Evolutionary conservation across 345 rosid genomes (phyloP), one percentile per base, ranked within the genome.

Genomic region (Microcos paniculata): DNA sequence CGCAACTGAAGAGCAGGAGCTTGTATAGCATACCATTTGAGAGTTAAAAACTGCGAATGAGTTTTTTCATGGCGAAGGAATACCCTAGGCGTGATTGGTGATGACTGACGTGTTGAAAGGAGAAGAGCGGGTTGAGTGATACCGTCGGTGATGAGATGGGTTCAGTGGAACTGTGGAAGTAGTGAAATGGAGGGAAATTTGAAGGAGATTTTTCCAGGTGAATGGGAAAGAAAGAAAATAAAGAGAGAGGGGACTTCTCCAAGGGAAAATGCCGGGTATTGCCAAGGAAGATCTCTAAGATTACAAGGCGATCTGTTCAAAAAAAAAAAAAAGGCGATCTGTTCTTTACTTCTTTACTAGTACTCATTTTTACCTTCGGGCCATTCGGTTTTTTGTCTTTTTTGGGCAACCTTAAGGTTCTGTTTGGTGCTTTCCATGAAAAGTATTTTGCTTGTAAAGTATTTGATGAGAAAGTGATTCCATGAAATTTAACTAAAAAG

Each of bases 111-210:
- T 16, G 70, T 64, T 1, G 33, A n/a, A 33, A n/a, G 2, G 8
- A 21, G 52, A 65, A 42, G 31, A 38, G 12, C 8, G 24, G 70
- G 2, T n/a, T 65, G 18, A 28, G 19, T 42, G 70, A 23, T 64
- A 10, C 28, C 49, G 26, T 12, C 42, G 21, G 14, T n/a, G 70
- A 42, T 65, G 30, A 13, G 30, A 9, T 33, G 42, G 68, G 9
- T 63, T 31, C 2, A 53, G 26, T 21, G n/a, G 70, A 46, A 58
- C 24, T 2, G 38, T 33, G n/a, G 70, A 46, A 58, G 35, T 2
- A 38, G 46, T 30, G 24, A 57, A 68, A 45, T 18, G 79, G 66
- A 67, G 73, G 73, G 79, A 76, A 76, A 57, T 19, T 67, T 56
- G 78, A 72, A 57, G 57, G 42, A 51, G 33, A 11, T 19, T 18